Percentiles rank a stretch among this genome's conserved stretches.
Evolutionary conservation across 2,329 filamentous ascomycete genomes (phyloP).

Genomic region (Cladosporium cucumerinum): DNA sequence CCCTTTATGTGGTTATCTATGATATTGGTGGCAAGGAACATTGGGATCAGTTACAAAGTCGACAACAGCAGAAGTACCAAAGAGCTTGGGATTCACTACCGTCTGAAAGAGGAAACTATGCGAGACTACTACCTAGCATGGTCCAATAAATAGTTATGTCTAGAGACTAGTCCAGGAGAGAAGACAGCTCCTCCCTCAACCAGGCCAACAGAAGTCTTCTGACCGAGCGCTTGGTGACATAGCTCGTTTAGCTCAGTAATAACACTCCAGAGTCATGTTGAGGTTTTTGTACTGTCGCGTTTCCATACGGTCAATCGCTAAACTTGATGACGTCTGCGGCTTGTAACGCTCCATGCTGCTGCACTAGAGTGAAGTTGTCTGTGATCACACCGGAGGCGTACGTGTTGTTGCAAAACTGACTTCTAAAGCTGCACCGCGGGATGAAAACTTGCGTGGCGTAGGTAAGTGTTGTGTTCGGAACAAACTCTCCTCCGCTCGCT

Average conservation of each 20-base stretch:
- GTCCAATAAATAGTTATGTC: background rate
- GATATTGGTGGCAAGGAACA: background rate
- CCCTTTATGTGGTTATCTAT: background rate
- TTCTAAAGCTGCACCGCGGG: too few species aligned
- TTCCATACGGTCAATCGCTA: too few species aligned
- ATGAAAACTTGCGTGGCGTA: too few species aligned
- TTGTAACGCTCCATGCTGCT: too few species aligned
- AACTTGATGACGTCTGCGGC: too few species aligned
- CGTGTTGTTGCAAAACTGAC: too few species aligned
- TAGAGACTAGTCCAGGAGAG: background rate
- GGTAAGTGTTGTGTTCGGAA: too few species aligned
- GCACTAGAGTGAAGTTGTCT: too few species aligned
- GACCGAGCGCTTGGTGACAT: background rate
- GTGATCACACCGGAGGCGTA: too few species aligned
- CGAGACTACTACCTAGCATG: background rate
- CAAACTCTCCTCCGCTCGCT: too few species aligned
- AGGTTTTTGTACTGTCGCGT: too few species aligned
- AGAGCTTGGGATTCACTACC: background rate
- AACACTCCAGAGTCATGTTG: background rate
- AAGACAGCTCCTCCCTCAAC: background rate
- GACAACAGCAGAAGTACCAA: background rate
- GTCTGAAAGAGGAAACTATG: background rate
- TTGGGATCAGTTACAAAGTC: background rate
- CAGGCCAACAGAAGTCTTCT: background rate
- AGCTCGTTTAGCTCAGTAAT: background rate